Evolutionary conservation across 129 eudicot species (phyloP).

Genomic region (Centrapalus pauciflorus): DNA sequence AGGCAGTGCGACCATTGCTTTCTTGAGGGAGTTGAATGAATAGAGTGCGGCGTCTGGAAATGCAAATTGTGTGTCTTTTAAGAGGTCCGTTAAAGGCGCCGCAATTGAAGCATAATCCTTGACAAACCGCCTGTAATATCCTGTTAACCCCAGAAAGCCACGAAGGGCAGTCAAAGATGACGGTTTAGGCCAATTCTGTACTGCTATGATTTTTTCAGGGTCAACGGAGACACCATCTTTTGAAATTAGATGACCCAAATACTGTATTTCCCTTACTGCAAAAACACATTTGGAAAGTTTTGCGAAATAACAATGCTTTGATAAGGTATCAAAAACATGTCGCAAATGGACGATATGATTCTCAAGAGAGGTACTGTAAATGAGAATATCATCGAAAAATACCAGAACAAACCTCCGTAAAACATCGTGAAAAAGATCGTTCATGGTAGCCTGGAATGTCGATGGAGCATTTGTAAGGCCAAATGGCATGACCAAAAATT

Average conservation of each 20-base stretch:
- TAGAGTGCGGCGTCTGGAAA: background rate
- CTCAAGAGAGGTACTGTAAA: no score
- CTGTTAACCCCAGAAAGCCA: background rate
- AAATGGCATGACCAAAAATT: no score
- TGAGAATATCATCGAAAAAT: no score
- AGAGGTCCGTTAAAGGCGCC: background rate
- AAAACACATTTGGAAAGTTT: no score
- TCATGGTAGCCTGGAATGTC: no score
- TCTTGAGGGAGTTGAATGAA: background rate
- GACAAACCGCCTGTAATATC: background rate
- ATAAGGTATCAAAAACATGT: no score
- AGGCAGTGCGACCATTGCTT: background rate
- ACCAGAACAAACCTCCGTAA: no score
- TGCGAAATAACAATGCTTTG: no score
- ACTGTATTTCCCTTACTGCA: background rate
- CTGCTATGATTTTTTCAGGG: background rate
- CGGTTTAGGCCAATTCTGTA: background rate
- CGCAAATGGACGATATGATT: no score
- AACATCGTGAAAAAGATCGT: no score
- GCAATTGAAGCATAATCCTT: background rate
- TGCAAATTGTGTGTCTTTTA: background rate
- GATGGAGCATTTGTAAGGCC: no score
- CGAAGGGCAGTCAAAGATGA: background rate
- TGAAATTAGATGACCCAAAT: background rate
- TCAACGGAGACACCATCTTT: background rate